Evolutionary conservation across 2,329 filamentous ascomycete species (phyloP).

Genomic region (Chaetomium sp.): DNA sequence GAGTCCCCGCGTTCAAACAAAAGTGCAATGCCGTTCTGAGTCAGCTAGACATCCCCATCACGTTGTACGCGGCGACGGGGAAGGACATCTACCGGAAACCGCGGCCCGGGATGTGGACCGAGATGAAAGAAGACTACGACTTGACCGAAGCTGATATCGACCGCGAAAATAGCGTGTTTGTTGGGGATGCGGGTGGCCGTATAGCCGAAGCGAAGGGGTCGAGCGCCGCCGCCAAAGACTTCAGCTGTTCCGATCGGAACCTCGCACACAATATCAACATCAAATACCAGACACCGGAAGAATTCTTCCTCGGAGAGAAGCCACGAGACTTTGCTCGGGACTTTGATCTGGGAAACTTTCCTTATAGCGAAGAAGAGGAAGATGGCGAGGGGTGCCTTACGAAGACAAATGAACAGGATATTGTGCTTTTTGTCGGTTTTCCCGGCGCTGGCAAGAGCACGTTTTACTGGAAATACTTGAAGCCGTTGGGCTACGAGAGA

Average conservation of each 20-base stretch:
- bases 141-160: slow-evolving; percentile 65
- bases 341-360: slow-evolving; percentile 69
- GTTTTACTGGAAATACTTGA: slow-evolving; percentile 77
- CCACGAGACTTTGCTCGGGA: slow-evolving; percentile 66
- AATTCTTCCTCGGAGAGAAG: slow-evolving; percentile 76
- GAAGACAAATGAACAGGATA: slow-evolving; percentile 67
- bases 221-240: slow-evolving; percentile 53
- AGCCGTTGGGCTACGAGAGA: slow-evolving; percentile 77
- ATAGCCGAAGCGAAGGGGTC: slow-evolving; percentile 45
- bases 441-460: slow-evolving; percentile 92
- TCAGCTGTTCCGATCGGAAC: slow-evolving; percentile 71
- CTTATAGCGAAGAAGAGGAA: slow-evolving; percentile 42
- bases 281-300: slow-evolving; percentile 82
- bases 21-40: slow-evolving; percentile 72
- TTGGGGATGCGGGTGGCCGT: slow-evolving; percentile 81
- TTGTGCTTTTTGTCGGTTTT: slow-evolving; percentile 85
- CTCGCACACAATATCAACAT: slow-evolving; percentile 85
- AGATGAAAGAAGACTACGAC: slow-evolving; percentile 60
- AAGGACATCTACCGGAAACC: slow-evolving; percentile 87
- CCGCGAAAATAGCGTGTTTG: slow-evolving; percentile 72
- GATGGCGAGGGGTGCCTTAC: slow-evolving; percentile 49
- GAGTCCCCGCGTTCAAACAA: slow-evolving; percentile 77
- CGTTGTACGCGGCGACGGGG: slow-evolving; percentile 82
- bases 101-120: slow-evolving; percentile 82
- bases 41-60: slow-evolving; percentile 73